These are phyloP conservation scores for Monosporozyma servazzii DNA, from an alignment of 805 yeast species.

Conservation along the genomic window DNA sequence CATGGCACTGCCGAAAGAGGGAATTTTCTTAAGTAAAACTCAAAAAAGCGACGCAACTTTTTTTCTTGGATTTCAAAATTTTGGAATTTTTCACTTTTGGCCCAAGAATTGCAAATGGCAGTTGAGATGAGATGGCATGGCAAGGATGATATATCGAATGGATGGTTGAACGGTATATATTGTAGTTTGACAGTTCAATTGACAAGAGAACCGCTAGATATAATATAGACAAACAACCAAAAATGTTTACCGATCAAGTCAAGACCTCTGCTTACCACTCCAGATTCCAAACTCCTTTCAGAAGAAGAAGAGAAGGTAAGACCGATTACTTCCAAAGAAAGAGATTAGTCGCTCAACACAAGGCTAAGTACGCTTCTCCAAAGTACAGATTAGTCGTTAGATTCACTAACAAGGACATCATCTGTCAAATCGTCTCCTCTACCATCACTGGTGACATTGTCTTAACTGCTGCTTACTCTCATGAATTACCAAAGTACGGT, in stretches of 20 bases:
- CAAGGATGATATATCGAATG: neutral
- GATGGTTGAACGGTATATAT: neutral
- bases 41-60: constrained; percentile 1
- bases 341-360: constrained; percentile 99
- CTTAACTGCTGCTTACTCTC: constrained; percentile 95
- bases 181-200: neutral
- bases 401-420: constrained; percentile 99
- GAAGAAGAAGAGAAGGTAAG: constrained; percentile 99
- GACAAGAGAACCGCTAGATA: neutral
- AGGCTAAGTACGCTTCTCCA: constrained; percentile 99
- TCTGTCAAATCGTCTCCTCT: constrained; percentile 94
- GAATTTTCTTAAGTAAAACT: neutral
- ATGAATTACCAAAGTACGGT: constrained; percentile 97
- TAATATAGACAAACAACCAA: neutral
- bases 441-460: constrained; percentile 96
- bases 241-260: constrained; percentile 30
- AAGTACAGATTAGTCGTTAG: constrained; percentile 99
- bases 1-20: neutral
- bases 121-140: neutral
- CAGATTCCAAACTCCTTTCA: constrained; percentile 99
- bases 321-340: constrained; percentile 99
- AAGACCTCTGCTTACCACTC: constrained; percentile 95
- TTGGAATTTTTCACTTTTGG: neutral
- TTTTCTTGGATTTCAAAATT: neutral
- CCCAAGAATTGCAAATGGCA: neutral